Evolutionary conservation across 495 filamentous ascomycete species (phyloP).

Genomic region (Lophium mytilinum): DNA sequence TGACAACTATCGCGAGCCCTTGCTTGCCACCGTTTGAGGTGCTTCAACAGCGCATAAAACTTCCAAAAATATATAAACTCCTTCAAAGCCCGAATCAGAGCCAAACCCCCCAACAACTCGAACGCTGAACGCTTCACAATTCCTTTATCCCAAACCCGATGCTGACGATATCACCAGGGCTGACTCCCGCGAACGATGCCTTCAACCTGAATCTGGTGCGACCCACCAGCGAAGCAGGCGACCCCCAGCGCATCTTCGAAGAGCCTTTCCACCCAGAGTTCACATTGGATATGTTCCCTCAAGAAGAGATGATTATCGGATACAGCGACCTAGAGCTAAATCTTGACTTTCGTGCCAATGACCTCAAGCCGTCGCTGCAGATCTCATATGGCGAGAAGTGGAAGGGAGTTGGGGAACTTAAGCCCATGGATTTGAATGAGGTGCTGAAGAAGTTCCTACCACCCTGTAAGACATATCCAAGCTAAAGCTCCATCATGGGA

Average conservation of each 20-base stretch:
- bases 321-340: slow-evolving; percentile 72
- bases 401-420: slow-evolving; percentile 58
- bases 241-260: slow-evolving; percentile 8
- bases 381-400: slow-evolving; percentile 64
- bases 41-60: too few species aligned
- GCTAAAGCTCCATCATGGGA: background rate
- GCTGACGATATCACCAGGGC: slow-evolving; percentile 12
- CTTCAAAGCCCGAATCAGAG: too few species aligned
- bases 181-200: slow-evolving; percentile 28
- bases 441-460: slow-evolving; percentile 60
- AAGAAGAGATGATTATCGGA: slow-evolving; percentile 84
- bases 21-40: too few species aligned
- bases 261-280: slow-evolving; percentile 70
- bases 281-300: slow-evolving; percentile 87
- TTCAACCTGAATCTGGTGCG: slow-evolving; percentile 26
- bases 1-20: background rate
- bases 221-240: slow-evolving; percentile 3
- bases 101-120: too few species aligned
- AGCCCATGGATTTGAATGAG: slow-evolving; percentile 57
- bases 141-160: slow-evolving; percentile 43
- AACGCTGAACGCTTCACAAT: slow-evolving; percentile 31
- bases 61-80: too few species aligned
- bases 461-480: background rate
- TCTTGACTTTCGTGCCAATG: slow-evolving; percentile 70
- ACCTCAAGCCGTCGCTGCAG: slow-evolving; percentile 67